Conservation (phyloP, 768 basidiomycete genomes). For the Pulveroboletus sp. region DNA sequence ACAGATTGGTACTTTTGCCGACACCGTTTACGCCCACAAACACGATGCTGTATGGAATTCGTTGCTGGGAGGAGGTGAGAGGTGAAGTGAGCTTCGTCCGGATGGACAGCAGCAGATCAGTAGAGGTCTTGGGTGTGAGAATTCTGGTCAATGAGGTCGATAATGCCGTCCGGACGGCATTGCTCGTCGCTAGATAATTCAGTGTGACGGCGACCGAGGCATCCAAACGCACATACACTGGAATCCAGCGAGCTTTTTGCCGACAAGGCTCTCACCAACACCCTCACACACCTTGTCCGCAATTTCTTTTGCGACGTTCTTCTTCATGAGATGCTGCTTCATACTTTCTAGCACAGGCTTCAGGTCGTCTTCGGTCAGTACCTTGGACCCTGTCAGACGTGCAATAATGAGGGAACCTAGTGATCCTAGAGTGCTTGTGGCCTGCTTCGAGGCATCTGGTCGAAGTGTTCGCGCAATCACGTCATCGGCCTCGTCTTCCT, state of each 20-base stretch:
- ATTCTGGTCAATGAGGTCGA: slow-evolving; percentile 87
- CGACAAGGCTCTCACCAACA: slow-evolving; percentile 85
- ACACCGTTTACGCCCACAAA: slow-evolving; percentile 99
- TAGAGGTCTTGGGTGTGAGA: slow-evolving; percentile 93
- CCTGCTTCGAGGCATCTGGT: slow-evolving; percentile 33
- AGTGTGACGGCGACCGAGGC: background rate
- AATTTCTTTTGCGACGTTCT: slow-evolving; percentile 97
- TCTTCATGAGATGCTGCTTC: slow-evolving; percentile 98
- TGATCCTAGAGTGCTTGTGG: slow-evolving; percentile 50
- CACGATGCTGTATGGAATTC: slow-evolving; percentile 85
- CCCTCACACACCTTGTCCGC: slow-evolving; percentile 92
- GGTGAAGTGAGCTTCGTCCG: slow-evolving; percentile 79
- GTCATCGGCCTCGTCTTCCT: slow-evolving; percentile 41
- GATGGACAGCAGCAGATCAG: slow-evolving; percentile 92
- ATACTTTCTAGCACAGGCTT: slow-evolving; percentile 87
- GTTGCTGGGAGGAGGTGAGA: slow-evolving; percentile 67
- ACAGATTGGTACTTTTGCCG: slow-evolving; percentile 96
- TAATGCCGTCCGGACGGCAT: slow-evolving; percentile 78
- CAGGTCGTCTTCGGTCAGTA: slow-evolving; percentile 76
- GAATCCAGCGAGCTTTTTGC: slow-evolving; percentile 87
- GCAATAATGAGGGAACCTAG: slow-evolving; percentile 72
- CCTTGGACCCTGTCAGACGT: slow-evolving; percentile 79
- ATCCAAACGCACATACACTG: slow-evolving; percentile 53
- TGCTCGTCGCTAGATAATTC: slow-evolving; percentile 61
- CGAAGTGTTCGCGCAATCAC: slow-evolving; percentile 59